Base-by-base conservation (phyloP, 2,329 filamentous ascomycete species). In the Talaromyces sp. region DNA sequence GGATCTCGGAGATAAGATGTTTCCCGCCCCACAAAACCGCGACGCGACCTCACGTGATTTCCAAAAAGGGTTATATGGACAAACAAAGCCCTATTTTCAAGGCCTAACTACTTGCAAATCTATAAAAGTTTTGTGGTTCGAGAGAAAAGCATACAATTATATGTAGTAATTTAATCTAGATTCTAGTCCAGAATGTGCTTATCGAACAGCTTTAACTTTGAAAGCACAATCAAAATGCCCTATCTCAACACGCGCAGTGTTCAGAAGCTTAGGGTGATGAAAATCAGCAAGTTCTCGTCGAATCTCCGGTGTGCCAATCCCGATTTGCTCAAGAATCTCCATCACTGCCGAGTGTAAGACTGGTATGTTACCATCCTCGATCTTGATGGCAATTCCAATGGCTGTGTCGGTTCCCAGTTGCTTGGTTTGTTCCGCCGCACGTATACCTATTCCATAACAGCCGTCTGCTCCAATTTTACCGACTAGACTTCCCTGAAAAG, bases 401-500 rank as follows among this genome's bases (percentile, higher is more conserved):
- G 76, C 73, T 5, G 78, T 79, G 1, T 73, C 60, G 0, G 74
- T 75, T 0, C 80, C 78, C 3, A 82, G 71, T 1, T 62, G 67
- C n/a, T 63, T 69, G 0, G 80, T 81, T 22, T 74, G 67, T 31
- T 77, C 71, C 0, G 76, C 79, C 8, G 70, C 73, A n/a, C 77
- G 72, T 3, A 84, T 68, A 0, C 77, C 82, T 8, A 84, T 70
- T 0, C 76, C 80, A 68, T 84, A 85, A 57, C 80, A 84, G 0
- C 75, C 82, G 68, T 84, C 82, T 0, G 82, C 82, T 0, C 82
- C 82, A 2, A 84, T 49, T 66, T 85, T 85, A 1, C 83, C 82
- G 43, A 83, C 75, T 0, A 83, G 61, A 0, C 65, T 33, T 0
- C 78, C 80, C 1, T 68, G 50, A 60, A 78, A 84, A 1, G 70